A percentile compares a stretch with the other conserved stretches of the same genome.
Conservation (phyloP, 2,329 filamentous ascomycete genomes). For the Thelonectria rubi region DNA sequence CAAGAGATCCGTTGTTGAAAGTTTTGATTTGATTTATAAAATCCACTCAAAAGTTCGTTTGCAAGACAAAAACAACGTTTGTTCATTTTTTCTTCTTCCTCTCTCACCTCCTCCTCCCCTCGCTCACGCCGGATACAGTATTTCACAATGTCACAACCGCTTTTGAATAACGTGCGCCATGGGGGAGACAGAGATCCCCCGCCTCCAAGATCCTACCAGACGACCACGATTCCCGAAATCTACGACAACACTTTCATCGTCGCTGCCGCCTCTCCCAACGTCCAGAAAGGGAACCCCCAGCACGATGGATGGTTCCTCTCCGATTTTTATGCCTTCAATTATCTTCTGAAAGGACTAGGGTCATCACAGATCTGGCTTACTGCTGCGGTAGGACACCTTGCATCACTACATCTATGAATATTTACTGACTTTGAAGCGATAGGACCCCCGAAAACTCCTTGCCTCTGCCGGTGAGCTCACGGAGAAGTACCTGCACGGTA, state of each 20-base stretch:
- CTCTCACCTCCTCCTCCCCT: too few relatives aligned
- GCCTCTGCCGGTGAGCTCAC: background rate
- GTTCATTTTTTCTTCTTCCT: too few relatives aligned
- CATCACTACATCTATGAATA: background rate
- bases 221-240: background rate
- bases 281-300: background rate
- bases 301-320: slow-evolving; percentile 26
- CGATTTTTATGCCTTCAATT: slow-evolving; percentile 30
- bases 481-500: slow-evolving; percentile 4
- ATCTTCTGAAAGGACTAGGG: slow-evolving; percentile 20
- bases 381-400: background rate
- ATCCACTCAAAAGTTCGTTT: too few relatives aligned
- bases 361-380: slow-evolving; percentile 4
- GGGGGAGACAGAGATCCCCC: too few relatives aligned
- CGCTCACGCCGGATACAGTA: too few relatives aligned
- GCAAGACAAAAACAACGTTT: too few relatives aligned
- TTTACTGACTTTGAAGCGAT: background rate
- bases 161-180: too few relatives aligned
- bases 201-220: background rate
- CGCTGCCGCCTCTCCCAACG: slow-evolving; percentile 16
- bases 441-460: background rate
- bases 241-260: background rate
- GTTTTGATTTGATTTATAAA: too few relatives aligned
- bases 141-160: too few relatives aligned
- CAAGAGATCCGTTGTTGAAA: too few relatives aligned